These are phyloP conservation scores for Nelumbo lutea DNA, from an alignment of 164 flowering plant species.

Conservation along the genomic window DNA sequence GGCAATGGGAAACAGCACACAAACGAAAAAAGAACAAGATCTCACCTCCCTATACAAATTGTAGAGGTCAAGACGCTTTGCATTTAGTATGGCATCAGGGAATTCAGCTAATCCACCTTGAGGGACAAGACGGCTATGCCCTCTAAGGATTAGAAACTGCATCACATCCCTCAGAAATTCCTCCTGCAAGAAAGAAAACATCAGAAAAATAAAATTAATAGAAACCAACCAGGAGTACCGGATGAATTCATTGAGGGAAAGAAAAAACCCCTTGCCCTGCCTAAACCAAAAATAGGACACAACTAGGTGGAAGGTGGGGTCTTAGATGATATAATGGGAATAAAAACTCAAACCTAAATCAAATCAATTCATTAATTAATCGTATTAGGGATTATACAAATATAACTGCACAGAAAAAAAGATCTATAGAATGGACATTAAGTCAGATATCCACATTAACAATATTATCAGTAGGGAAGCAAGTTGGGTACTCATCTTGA, in stretches of 20 bases:
- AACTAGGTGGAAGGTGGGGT: too few species aligned
- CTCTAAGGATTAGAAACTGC: constrained; percentile 89
- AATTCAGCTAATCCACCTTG: constrained; percentile 97
- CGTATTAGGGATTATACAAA: too few species aligned
- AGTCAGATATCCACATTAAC: too few species aligned
- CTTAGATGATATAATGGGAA: too few species aligned
- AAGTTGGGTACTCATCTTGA: too few species aligned
- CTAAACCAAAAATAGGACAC: too few species aligned
- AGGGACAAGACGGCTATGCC: constrained; percentile 92
- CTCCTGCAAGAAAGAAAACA: constrained; percentile 48
- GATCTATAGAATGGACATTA: too few species aligned
- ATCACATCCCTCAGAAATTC: constrained; percentile 93
- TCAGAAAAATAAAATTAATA: not conserved
- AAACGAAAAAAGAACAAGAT: constrained; percentile 3
- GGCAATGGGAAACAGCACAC: not conserved
- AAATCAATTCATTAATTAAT: too few species aligned
- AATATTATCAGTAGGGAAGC: too few species aligned
- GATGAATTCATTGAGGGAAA: not conserved
- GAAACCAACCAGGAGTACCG: not conserved
- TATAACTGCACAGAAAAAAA: too few species aligned
- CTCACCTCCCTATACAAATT: constrained; percentile 94
- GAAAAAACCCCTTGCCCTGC: not conserved
- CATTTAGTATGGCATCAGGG: constrained; percentile 96
- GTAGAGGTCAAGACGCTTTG: constrained; percentile 92
- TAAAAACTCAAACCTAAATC: too few species aligned